phyloP scores from a whole-genome alignment of 2,329 filamentous ascomycete species.

The Diaporthe sp. region DNA sequence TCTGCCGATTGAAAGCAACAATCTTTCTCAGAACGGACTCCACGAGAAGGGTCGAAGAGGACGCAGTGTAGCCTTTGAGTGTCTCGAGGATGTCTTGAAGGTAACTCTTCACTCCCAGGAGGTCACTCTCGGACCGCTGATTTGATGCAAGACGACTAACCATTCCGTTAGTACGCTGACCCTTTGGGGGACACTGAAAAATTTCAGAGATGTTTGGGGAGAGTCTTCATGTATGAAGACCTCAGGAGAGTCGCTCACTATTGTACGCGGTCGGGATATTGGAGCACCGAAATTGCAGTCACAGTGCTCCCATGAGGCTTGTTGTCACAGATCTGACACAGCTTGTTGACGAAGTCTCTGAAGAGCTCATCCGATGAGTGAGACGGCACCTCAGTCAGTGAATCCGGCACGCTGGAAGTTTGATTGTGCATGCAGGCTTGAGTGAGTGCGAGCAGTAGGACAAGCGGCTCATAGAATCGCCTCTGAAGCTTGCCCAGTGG shows the following conservation, averaged over 20 bases:
- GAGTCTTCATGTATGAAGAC: not conserved
- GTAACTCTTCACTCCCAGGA: conserved; percentile 39
- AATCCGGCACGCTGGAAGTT: not conserved
- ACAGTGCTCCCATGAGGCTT: conserved; percentile 45
- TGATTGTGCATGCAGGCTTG: conserved; percentile 30
- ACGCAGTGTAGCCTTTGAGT: conserved; percentile 35
- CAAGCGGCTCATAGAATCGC: conserved; percentile 40
- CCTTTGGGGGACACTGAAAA: too few species aligned
- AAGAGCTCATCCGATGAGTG: conserved; percentile 42
- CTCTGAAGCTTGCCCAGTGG: conserved; percentile 18
- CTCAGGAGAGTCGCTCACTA: conserved; percentile 39
- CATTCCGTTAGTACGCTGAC: not conserved
- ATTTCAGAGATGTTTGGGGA: too few species aligned
- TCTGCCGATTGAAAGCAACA: conserved; percentile 42
- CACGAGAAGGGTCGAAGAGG: not conserved
- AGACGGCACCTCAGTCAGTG: conserved; percentile 27
- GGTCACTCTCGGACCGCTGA: conserved; percentile 39
- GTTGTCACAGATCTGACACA: conserved; percentile 49
- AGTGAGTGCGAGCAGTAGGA: conserved; percentile 34
- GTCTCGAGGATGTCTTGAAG: conserved; percentile 42
- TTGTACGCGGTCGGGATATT: conserved; percentile 44
- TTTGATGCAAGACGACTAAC: conserved; percentile 48
- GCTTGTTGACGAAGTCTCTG: conserved; percentile 48
- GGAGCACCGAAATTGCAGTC: conserved; percentile 47
- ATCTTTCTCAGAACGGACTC: conserved; percentile 40